Conservation (phyloP, 192 early-diverging fungal species). For the Piromyces sp. region DNA sequence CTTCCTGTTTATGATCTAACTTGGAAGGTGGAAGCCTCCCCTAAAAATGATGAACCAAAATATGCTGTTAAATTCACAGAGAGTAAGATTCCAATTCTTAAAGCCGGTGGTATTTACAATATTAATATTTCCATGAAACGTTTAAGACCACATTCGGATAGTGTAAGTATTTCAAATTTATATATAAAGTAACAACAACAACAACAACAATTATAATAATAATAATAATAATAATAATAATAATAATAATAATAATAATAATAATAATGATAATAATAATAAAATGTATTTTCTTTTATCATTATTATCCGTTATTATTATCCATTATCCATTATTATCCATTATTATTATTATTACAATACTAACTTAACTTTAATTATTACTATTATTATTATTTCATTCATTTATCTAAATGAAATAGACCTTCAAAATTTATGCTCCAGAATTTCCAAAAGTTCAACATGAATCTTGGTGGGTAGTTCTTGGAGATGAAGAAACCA, state of each 20-base stretch:
- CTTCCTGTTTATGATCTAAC: slow-evolving; percentile 15
- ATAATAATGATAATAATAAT: too few species aligned
- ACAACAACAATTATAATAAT: too few species aligned
- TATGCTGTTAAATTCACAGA: slow-evolving; percentile 4
- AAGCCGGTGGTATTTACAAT: slow-evolving; percentile 11
- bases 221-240: too few species aligned
- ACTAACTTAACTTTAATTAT: too few species aligned
- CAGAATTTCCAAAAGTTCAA: slow-evolving; percentile 77
- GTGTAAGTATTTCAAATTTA: neutral
- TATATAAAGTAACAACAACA: too few species aligned
- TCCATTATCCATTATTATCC: too few species aligned
- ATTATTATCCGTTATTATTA: too few species aligned
- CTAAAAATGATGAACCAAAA: slow-evolving; percentile 16
- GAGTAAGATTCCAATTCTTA: slow-evolving; percentile 2
- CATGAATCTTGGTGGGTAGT: slow-evolving; percentile 89
- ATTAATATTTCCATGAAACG: neutral
- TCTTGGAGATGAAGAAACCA: slow-evolving; percentile 38
- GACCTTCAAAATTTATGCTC: slow-evolving; percentile 50
- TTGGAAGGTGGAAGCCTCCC: slow-evolving; percentile 16
- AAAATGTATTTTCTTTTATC: too few species aligned
- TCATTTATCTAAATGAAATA: neutral
- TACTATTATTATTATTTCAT: too few species aligned
- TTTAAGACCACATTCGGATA: neutral
- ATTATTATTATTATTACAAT: too few species aligned
- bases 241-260: too few species aligned